A percentile compares a stretch with the other conserved stretches of the same genome.
Conservation (phyloP, 2,329 filamentous ascomycete genomes). For the Fusarium annulatum region DNA sequence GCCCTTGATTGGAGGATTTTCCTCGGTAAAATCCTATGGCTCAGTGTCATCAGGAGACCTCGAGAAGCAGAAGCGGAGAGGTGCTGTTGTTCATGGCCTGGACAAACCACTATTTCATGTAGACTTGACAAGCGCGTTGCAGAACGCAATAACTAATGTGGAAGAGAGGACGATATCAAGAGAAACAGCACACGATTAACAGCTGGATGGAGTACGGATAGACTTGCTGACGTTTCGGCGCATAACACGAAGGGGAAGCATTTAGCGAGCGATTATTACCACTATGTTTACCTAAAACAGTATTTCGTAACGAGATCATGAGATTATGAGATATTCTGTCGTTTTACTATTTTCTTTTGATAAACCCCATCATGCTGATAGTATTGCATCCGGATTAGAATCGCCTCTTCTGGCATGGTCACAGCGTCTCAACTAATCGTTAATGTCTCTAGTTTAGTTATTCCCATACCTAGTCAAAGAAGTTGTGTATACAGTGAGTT, state of each 20-base stretch:
- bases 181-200: constrained; percentile 2
- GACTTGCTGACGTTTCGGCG: background rate
- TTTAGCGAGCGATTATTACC: constrained; percentile 8
- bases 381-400: background rate
- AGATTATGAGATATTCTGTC: background rate
- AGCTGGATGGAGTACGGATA: background rate
- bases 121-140: constrained; percentile 87
- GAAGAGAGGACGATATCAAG: constrained; percentile 61
- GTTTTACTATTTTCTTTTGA: background rate
- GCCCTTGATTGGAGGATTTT: constrained; percentile 44
- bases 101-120: constrained; percentile 94
- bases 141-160: constrained; percentile 86
- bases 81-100: constrained; percentile 81
- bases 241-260: background rate
- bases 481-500: background rate
- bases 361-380: background rate
- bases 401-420: background rate
- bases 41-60: constrained; percentile 37
- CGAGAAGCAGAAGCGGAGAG: constrained; percentile 59
- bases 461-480: background rate
- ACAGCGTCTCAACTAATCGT: background rate
- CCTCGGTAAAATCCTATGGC: constrained; percentile 14
- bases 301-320: background rate
- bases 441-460: background rate
- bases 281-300: background rate